These are phyloP conservation scores for Vitis hybrid DNA, from an alignment of 177 flowering plant species.

Conservation along the genomic window DNA sequence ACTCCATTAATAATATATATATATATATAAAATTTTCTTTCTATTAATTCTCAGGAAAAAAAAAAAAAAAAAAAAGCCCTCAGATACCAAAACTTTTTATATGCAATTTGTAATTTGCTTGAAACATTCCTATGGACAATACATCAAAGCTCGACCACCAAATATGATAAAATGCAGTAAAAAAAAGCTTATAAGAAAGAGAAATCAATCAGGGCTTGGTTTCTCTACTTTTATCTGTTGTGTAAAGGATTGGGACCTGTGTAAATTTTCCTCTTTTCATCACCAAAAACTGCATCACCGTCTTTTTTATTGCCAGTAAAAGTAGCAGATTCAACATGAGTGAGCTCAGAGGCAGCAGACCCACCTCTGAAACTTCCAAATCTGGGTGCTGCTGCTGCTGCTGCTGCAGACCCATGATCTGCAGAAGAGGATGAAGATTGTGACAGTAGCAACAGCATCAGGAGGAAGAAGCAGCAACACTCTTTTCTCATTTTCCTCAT, in stretches of 20 bases:
- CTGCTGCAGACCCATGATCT: conserved; percentile 11
- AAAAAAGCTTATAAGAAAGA: neutral
- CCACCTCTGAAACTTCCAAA: conserved; percentile 19
- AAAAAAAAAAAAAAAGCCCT: no score
- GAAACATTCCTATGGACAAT: conserved; percentile 1
- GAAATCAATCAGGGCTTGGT: neutral
- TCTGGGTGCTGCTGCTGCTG: neutral
- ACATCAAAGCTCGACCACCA: neutral
- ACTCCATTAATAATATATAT: neutral
- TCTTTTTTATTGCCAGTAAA: conserved; percentile 6
- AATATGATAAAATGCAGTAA: neutral
- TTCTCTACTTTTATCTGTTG: conserved; percentile 19
- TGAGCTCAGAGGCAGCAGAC: neutral
- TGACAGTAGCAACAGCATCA: conserved; percentile 11
- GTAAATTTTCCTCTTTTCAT: conserved; percentile 34
- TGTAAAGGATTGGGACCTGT: conserved; percentile 44
- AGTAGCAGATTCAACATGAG: conserved; percentile 3
- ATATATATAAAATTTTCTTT: no score
- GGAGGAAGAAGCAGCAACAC: conserved; percentile 16
- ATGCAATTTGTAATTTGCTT: no score
- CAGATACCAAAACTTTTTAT: no score
- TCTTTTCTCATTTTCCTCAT: conserved; percentile 5
- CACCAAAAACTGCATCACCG: conserved; percentile 19
- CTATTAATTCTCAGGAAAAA: no score
- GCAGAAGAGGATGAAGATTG: conserved; percentile 6